Evolutionary conservation across 1,284 basidiomycete species (phyloP), one percentile per base, ranked within the genome.

Genomic region (Melampsora americana): DNA sequence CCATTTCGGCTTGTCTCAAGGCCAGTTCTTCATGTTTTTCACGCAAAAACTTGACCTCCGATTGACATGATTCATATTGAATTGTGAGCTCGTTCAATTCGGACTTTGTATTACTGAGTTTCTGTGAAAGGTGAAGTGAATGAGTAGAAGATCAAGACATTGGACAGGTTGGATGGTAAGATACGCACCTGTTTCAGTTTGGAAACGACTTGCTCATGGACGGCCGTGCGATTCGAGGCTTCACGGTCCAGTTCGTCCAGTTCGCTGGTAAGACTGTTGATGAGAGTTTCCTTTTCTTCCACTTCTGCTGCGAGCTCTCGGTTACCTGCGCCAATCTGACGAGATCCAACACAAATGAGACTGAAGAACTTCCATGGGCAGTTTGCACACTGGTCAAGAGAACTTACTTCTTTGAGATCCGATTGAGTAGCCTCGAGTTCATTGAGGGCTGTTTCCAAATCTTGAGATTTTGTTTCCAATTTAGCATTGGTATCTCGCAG

Each of bases 131-230:
- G 28, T 53, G 20, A 30, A 16, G 9, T n/a, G n/a, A 70, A 26
- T 26, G 35, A 62, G 46, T n/a, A 50, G n/a, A 66, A 79, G 46
- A 66, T 28, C 2, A 56, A 48, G 20, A 77, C 62, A 77, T 64
- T 75, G 53, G 66, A 42, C 32, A 48, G 75, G 50, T 56, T 64
- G 77, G 42, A 18, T 26, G 14, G 62, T 69, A 23, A 59, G 77
- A 23, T 7, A 80, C 84, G 53, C 67, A 90, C 92, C 82, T 93
- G 90, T 83, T 94, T 94, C 62, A 94, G 86, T 2, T 90, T 90
- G 20, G 85, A 84, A 44, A 88, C 85, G 5, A 93, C 84, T 26
- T 87, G 89, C 79, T 92, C 90, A 6, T 92, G 85, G 64, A 90
- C 85, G 70, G 90, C 88, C 67, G 88, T 86, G 80, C 92, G 89